Conservation (phyloP, 768 basidiomycete genomes). For the Pleurotus giganteus region DNA sequence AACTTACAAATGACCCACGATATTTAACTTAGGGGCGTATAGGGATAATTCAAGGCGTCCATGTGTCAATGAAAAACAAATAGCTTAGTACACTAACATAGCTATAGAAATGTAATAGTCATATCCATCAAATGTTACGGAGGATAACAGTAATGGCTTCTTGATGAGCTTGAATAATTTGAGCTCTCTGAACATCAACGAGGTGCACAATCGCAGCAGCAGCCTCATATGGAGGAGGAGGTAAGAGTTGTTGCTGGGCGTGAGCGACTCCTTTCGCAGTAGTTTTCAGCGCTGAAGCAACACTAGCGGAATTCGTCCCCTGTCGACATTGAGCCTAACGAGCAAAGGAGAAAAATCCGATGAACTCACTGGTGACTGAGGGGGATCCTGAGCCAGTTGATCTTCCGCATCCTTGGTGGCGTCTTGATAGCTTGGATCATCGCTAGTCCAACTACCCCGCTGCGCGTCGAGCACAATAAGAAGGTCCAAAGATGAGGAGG, state of each 20-base stretch:
- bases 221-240: conserved; percentile 1
- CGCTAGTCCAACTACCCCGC: conserved; percentile 1
- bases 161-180: neutral
- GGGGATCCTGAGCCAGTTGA: neutral
- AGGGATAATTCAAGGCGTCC: too few species aligned
- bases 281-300: neutral
- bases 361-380: neutral
- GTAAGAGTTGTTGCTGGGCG: neutral
- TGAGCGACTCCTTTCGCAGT: neutral
- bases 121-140: neutral
- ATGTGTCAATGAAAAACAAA: too few species aligned
- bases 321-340: neutral
- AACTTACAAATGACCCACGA: too few species aligned
- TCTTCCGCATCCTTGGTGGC: neutral
- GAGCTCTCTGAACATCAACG: neutral
- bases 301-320: neutral
- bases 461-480: conserved; percentile 1
- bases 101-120: too few species aligned
- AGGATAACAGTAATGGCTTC: neutral
- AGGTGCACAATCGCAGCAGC: neutral
- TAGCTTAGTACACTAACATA: too few species aligned
- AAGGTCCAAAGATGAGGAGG: neutral
- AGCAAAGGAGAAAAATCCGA: neutral
- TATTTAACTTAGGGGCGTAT: too few species aligned
- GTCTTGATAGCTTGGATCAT: conserved; percentile 7